Percentiles rank a stretch among this genome's conserved stretches.
These are phyloP conservation scores for Neofusicoccum sp. DNA, from an alignment of 2,329 filamentous ascomycete species.

Conservation along the genomic window DNA sequence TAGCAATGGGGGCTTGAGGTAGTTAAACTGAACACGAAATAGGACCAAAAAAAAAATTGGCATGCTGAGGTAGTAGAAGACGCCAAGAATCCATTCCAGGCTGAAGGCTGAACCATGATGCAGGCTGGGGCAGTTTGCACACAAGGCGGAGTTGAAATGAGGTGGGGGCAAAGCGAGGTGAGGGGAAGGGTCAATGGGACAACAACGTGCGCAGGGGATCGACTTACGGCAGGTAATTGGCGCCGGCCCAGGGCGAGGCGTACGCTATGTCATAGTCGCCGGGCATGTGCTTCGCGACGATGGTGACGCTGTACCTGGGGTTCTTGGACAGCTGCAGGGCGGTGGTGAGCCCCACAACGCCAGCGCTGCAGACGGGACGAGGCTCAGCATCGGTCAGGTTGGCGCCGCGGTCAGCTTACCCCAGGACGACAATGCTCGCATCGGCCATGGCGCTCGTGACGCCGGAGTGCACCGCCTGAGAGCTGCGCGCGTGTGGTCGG, in stretches of 20 bases:
- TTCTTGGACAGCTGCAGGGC: constrained; percentile 61
- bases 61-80: too few relatives aligned
- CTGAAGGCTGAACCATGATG: too few relatives aligned
- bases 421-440: constrained; percentile 47
- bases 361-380: constrained; percentile 49
- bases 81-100: too few relatives aligned
- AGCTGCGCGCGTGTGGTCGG: neutral
- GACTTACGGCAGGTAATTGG: constrained; percentile 64
- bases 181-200: neutral
- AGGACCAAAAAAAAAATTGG: too few relatives aligned
- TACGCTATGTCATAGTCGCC: constrained; percentile 92
- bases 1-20: too few relatives aligned
- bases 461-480: neutral
- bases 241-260: constrained; percentile 84
- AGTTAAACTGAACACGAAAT: too few relatives aligned
- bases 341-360: constrained; percentile 65
- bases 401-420: constrained; percentile 35
- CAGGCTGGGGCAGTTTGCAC: too few relatives aligned
- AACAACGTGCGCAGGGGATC: neutral
- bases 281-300: constrained; percentile 86
- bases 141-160: too few relatives aligned
- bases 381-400: constrained; percentile 6
- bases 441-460: constrained; percentile 4
- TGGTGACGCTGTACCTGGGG: constrained; percentile 59
- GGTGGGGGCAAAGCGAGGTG: neutral